phyloP scores from a whole-genome alignment of 176 grass and related monocot species.

The Phoenix dactylifera region DNA sequence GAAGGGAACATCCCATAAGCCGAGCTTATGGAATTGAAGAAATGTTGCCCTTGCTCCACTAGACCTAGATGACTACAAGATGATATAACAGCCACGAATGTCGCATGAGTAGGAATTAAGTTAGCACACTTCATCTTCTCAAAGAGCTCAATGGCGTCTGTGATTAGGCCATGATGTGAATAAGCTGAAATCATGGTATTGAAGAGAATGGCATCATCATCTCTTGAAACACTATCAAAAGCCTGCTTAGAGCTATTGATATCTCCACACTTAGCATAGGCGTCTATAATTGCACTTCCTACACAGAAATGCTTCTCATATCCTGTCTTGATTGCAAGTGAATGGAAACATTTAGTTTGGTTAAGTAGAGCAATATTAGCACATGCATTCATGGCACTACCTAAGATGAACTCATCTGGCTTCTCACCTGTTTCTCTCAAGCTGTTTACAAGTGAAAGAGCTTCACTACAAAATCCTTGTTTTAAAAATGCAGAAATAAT shows the following conservation, averaged over 20 bases:
- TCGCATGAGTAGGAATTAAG: slow-evolving; percentile 40
- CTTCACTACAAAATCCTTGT: slow-evolving; percentile 22
- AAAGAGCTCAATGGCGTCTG: slow-evolving; percentile 27
- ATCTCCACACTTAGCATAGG: slow-evolving; percentile 54
- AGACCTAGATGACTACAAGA: slow-evolving; percentile 48
- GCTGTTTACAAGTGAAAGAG: slow-evolving; percentile 25
- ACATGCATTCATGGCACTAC: slow-evolving; percentile 30
- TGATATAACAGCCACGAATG: slow-evolving; percentile 36
- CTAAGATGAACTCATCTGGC: slow-evolving; percentile 45
- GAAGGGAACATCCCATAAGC: slow-evolving; percentile 30
- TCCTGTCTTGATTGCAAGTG: slow-evolving; percentile 35
- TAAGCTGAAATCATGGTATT: slow-evolving; percentile 63
- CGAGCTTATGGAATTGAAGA: slow-evolving; percentile 28
- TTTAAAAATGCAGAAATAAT: slow-evolving; percentile 41
- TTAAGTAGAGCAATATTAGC: slow-evolving; percentile 36
- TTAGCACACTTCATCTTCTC: slow-evolving; percentile 26
- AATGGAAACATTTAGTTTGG: slow-evolving; percentile 33
- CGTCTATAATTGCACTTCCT: slow-evolving; percentile 38
- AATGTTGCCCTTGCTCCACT: slow-evolving; percentile 34
- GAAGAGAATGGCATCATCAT: slow-evolving; percentile 29
- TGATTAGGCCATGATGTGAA: slow-evolving; percentile 41
- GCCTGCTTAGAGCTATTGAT: slow-evolving; percentile 24
- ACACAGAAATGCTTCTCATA: slow-evolving; percentile 30
- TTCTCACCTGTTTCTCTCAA: slow-evolving; percentile 20
- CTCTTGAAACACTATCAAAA: slow-evolving; percentile 19